Conservation (phyloP, 768 basidiomycete species). For the Tephrocybe sp. region DNA sequence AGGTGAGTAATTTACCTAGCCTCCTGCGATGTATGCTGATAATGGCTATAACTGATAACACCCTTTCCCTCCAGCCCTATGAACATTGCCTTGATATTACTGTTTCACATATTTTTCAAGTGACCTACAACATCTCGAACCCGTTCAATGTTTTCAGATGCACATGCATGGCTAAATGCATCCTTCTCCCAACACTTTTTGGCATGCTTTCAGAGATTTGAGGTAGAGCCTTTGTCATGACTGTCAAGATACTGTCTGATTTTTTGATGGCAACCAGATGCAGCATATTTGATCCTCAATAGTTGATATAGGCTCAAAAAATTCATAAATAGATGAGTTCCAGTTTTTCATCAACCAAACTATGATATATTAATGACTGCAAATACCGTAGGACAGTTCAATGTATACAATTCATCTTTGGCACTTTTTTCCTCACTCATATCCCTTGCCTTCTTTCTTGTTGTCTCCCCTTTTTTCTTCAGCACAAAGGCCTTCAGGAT, state of each 20-base stretch:
- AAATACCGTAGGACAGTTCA: neutral
- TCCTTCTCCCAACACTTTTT: slow-evolving; percentile 27
- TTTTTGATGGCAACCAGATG: slow-evolving; percentile 6
- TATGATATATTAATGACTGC: neutral
- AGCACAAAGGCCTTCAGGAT: neutral
- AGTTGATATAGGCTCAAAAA: slow-evolving; percentile 1
- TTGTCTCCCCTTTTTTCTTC: neutral
- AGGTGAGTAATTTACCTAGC: neutral
- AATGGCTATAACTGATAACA: neutral
- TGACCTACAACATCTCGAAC: slow-evolving; percentile 6
- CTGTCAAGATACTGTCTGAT: slow-evolving; percentile 9
- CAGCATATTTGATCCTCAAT: slow-evolving; percentile 5
- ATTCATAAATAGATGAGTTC: slow-evolving; percentile 6
- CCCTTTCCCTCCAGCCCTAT: neutral
- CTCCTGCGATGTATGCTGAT: neutral
- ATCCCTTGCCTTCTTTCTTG: neutral
- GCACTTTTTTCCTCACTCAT: neutral
- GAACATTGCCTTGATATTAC: slow-evolving; percentile 25
- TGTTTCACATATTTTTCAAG: slow-evolving; percentile 1
- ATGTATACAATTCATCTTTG: neutral
- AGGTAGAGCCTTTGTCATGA: slow-evolving; percentile 10
- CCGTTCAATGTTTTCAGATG: neutral
- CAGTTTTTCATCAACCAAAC: neutral
- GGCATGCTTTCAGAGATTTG: slow-evolving; percentile 25
- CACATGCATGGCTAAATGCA: slow-evolving; percentile 9